These are phyloP conservation scores for Spiromastix sp. DNA, from an alignment of 2,329 filamentous ascomycete genomes.

Conservation along the genomic window DNA sequence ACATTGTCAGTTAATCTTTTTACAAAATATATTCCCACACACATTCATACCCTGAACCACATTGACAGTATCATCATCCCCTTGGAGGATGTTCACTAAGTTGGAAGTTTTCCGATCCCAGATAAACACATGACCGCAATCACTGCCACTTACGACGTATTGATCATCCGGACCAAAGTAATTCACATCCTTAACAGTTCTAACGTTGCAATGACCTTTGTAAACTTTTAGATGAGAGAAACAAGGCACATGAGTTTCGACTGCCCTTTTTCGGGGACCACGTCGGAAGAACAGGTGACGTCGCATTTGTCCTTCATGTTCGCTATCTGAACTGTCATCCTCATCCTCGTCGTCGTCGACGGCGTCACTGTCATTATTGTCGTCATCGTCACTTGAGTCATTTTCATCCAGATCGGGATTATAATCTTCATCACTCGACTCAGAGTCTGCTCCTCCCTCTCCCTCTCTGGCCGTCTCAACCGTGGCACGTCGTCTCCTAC, in stretches of 20 bases:
- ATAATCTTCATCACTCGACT: conserved; percentile 17
- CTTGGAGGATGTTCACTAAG: conserved; percentile 55
- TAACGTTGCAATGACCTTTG: conserved; percentile 55
- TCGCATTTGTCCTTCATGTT: conserved; percentile 17
- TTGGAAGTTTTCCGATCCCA: conserved; percentile 55
- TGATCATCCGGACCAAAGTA: conserved; percentile 58
- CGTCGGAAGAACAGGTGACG: conserved; percentile 35
- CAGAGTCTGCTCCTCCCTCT: not conserved
- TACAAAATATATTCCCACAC: not conserved
- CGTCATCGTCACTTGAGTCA: conserved; percentile 13
- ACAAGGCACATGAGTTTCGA: conserved; percentile 47
- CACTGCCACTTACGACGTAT: conserved; percentile 57
- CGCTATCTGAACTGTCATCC: conserved; percentile 23
- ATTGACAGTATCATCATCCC: conserved; percentile 60
- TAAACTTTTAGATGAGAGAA: conserved; percentile 48
- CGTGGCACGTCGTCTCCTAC: not conserved
- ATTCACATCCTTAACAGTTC: conserved; percentile 60
- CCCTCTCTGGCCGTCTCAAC: not conserved
- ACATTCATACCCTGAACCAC: conserved; percentile 47
- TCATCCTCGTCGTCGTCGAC: conserved; percentile 23
- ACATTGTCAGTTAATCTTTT: conserved; percentile 1
- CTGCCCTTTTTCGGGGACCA: conserved; percentile 37
- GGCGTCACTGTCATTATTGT: conserved; percentile 19
- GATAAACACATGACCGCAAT: conserved; percentile 58
- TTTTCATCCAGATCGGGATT: conserved; percentile 20